Evolutionary conservation across 208 protist species (phyloP).

Genomic region (Acanthamoeba rhysodes): DNA sequence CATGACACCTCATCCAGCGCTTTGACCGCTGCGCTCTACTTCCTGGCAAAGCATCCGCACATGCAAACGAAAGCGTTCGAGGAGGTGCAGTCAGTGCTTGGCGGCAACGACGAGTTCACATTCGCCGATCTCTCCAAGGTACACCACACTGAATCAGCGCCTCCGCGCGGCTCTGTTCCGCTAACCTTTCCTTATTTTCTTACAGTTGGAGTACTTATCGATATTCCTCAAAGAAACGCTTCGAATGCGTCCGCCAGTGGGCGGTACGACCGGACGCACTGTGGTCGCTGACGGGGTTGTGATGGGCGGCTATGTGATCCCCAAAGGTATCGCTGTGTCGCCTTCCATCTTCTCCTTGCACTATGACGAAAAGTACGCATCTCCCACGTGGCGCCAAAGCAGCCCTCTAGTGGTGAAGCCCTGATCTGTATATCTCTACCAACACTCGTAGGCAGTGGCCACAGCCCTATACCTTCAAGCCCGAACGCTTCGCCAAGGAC

Average conservation of each 20-base stretch:
- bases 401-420: no score
- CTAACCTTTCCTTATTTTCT: no score
- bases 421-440: no score
- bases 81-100: neutral
- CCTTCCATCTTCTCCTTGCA: neutral
- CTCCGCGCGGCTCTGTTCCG: neutral
- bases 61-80: neutral
- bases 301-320: neutral
- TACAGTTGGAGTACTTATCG: neutral
- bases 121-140: slow-evolving; percentile 9
- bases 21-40: slow-evolving; percentile 26
- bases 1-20: slow-evolving; percentile 41
- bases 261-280: neutral
- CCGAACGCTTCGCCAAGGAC: neutral
- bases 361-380: slow-evolving; percentile 30
- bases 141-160: no score
- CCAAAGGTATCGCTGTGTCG: neutral
- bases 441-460: neutral
- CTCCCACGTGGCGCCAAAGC: no score
- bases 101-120: neutral
- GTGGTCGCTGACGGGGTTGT: neutral
- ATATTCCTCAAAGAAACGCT: slow-evolving; percentile 46
- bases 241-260: neutral
- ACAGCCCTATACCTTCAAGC: neutral
- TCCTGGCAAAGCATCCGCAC: neutral